A percentile compares a stretch with the other conserved stretches of the same genome.
phyloP scores from a whole-genome alignment of 768 basidiomycete genomes.

The Boletus sp. region DNA sequence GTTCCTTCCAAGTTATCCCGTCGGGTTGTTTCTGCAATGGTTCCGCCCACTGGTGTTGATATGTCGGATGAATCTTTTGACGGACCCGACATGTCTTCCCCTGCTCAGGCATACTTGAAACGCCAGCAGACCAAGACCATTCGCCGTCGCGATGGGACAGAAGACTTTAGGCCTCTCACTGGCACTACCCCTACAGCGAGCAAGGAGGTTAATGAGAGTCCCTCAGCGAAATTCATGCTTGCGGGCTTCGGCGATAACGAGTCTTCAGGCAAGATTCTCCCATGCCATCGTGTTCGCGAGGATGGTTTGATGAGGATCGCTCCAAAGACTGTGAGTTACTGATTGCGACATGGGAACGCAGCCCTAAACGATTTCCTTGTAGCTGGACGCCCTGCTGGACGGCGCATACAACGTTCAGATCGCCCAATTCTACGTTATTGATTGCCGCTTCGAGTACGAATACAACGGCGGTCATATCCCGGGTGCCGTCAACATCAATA shows the following conservation, averaged over 20 bases:
- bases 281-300: constrained; percentile 90
- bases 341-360: not conserved
- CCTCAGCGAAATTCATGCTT: constrained; percentile 52
- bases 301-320: constrained; percentile 94
- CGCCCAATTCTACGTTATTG: constrained; percentile 75
- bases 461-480: constrained; percentile 90
- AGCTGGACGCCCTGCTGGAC: constrained; percentile 79
- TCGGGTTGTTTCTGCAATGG: constrained; percentile 75
- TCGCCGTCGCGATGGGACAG: constrained; percentile 76
- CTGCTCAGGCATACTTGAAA: constrained; percentile 77
- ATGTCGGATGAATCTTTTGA: constrained; percentile 54
- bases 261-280: constrained; percentile 87
- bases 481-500: constrained; percentile 91
- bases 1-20: constrained; percentile 40
- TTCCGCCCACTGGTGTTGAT: constrained; percentile 42
- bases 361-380: constrained; percentile 7
- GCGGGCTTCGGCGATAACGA: constrained; percentile 92
- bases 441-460: constrained; percentile 98
- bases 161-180: constrained; percentile 75
- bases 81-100: constrained; percentile 70
- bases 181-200: constrained; percentile 54
- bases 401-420: constrained; percentile 70
- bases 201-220: constrained; percentile 50
- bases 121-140: constrained; percentile 78
- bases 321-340: constrained; percentile 63